Conservation (phyloP, 129 eudicot species). For the Flaveria trinervia region DNA sequence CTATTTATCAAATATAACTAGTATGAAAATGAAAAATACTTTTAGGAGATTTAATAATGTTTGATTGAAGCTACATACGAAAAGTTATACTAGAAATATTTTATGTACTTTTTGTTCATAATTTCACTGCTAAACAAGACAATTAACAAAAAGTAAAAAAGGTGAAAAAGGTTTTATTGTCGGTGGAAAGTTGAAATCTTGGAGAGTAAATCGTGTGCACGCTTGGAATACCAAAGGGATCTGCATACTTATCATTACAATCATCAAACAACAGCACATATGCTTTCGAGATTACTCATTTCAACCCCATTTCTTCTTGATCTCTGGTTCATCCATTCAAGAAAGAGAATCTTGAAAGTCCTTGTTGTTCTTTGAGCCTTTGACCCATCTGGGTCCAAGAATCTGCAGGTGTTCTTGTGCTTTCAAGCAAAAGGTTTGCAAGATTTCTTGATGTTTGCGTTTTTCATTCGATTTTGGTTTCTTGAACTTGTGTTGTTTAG, state of each 20-base stretch:
- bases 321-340: constrained; percentile 31
- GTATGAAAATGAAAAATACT: no score
- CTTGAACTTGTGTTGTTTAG: constrained; percentile 17
- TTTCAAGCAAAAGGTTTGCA: constrained; percentile 32
- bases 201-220: constrained; percentile 33
- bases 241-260: constrained; percentile 15
- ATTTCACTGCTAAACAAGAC: constrained; percentile 23
- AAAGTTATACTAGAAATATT: no score
- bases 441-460: constrained; percentile 3
- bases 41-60: no score
- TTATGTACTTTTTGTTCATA: not conserved
- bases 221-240: constrained; percentile 37
- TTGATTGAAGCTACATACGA: no score
- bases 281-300: constrained; percentile 30
- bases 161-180: constrained; percentile 18
- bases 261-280: not conserved
- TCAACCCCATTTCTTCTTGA: constrained; percentile 38
- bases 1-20: no score
- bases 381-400: constrained; percentile 33
- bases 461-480: constrained; percentile 20
- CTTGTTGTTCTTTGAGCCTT: not conserved
- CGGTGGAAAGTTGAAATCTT: constrained; percentile 39
- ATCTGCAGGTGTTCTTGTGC: constrained; percentile 22
- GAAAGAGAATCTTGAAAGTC: constrained; percentile 32
- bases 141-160: not conserved